Evolutionary conservation across 1,284 basidiomycete species (phyloP), one percentile per base, ranked within the genome.

Genomic region (Irpex sp.): DNA sequence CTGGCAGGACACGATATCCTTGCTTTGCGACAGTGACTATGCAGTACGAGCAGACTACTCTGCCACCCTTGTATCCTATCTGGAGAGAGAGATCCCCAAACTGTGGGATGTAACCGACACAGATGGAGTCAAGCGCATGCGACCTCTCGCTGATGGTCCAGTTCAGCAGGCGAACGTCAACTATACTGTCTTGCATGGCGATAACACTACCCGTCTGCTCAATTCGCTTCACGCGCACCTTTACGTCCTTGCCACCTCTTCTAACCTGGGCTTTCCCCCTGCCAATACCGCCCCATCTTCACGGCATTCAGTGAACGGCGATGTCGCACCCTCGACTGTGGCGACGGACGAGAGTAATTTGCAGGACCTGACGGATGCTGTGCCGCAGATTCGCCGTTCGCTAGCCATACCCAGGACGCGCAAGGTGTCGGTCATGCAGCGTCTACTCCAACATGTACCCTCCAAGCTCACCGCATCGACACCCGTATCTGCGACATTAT

Each of bases 1-100:
- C 47, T 96, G 93, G 92, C 91, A 94, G 72, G 94, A 96, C 66
- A 96, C 93, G 0, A 75, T 97, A 52, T 89, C 88, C 58, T 80
- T 96, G 26, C 77, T 97, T 5, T 94, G 91, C 73, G 92, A 96
- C 70, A 75, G 79, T 19, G 87, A 92, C 62, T 88, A 85, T 66
- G 77, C 83, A 8, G 86, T 96, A 13, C 87, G 95, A 51, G 83
- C 85, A 19, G 88, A 92, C 67, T 96, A 95, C 71, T 83, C 86
- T 0, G 78, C 83, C n/a, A 85, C 87, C 1, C 76, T 96, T 7
- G 75, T 90, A 4, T 84, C 86, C 58, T 97, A 93, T 76, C 75
- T 96, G 65, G 79, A 83, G 58, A 81, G 85, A 58, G 94, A 96
- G 76, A 85, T 95, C 69, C 85, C 88, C 1, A 87, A 82, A 66